Evolutionary conservation across 805 yeast genomes (phyloP).

Genomic region (Saturnispora sekii): DNA sequence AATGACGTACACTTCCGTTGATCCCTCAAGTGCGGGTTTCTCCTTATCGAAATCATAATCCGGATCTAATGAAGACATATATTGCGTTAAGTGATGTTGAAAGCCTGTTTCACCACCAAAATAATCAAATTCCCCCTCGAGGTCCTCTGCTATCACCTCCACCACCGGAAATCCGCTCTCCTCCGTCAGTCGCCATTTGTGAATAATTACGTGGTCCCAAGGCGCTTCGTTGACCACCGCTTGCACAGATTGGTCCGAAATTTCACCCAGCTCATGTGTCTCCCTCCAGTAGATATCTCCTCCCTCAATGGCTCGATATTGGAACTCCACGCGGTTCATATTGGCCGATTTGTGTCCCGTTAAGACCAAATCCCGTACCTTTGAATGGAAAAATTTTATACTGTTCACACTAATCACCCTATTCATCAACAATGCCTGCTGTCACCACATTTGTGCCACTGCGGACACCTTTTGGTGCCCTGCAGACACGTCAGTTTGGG

Average conservation of each 20-base stretch:
- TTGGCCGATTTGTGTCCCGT: too few species aligned
- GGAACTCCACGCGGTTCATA: not conserved
- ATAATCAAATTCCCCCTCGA: not conserved
- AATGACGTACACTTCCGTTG: slow-evolving; percentile 1
- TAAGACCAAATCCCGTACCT: too few species aligned
- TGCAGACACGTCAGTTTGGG: slow-evolving; percentile 20
- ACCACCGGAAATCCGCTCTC: not conserved
- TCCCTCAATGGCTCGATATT: slow-evolving; percentile 1
- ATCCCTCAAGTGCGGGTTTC: not conserved
- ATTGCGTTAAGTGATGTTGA: not conserved
- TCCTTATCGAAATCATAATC: not conserved
- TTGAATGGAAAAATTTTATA: too few species aligned
- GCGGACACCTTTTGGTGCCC: not conserved
- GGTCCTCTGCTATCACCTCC: not conserved
- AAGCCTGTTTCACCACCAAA: not conserved
- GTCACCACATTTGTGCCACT: too few species aligned
- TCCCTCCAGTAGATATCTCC: not conserved
- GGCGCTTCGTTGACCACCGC: not conserved
- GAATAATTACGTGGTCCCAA: slow-evolving; percentile 1
- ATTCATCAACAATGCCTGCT: too few species aligned
- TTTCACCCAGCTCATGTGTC: not conserved
- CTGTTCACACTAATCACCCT: too few species aligned
- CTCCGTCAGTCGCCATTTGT: not conserved
- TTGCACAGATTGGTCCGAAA: not conserved
- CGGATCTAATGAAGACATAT: not conserved